Evolutionary conservation across 371 early-diverging fungal genomes (phyloP).

Genomic region (Rhizopus delemar): DNA sequence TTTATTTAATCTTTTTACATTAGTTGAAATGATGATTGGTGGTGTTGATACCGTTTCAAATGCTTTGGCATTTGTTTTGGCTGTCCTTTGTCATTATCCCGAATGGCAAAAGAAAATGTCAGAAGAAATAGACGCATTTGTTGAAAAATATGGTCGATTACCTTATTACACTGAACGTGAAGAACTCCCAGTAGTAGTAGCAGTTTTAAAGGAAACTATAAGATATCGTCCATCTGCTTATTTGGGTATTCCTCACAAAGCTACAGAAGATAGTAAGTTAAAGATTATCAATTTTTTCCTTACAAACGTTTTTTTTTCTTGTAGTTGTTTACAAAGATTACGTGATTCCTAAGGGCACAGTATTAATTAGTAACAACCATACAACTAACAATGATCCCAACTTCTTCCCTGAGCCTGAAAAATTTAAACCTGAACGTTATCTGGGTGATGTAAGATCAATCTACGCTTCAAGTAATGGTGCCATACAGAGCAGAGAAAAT

Average conservation of each 20-base stretch:
- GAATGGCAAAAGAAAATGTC: constrained; percentile 10
- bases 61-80: constrained; percentile 12
- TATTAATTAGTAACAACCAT: constrained; percentile 10
- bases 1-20: background rate
- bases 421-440: constrained; percentile 15
- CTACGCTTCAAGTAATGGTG: constrained; percentile 12
- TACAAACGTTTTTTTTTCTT: background rate
- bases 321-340: constrained; percentile 21
- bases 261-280: constrained; percentile 14
- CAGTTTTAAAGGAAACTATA: constrained; percentile 21
- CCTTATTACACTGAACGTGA: constrained; percentile 18
- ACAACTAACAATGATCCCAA: constrained; percentile 11
- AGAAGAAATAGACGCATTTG: constrained; percentile 20
- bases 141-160: constrained; percentile 5
- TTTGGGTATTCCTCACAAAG: constrained; percentile 19
- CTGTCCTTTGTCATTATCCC: constrained; percentile 18
- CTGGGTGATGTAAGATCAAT: constrained; percentile 15
- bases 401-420: constrained; percentile 8
- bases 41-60: constrained; percentile 19
- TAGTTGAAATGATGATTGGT: constrained; percentile 20
- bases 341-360: constrained; percentile 17
- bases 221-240: constrained; percentile 11
- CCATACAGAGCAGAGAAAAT: constrained; percentile 14
- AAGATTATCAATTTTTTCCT: background rate
- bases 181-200: constrained; percentile 9